Evolutionary conservation across 2,329 filamentous ascomycete species (phyloP), one percentile per base, ranked within the genome.

Genomic region (Cordyceps cicadae): DNA sequence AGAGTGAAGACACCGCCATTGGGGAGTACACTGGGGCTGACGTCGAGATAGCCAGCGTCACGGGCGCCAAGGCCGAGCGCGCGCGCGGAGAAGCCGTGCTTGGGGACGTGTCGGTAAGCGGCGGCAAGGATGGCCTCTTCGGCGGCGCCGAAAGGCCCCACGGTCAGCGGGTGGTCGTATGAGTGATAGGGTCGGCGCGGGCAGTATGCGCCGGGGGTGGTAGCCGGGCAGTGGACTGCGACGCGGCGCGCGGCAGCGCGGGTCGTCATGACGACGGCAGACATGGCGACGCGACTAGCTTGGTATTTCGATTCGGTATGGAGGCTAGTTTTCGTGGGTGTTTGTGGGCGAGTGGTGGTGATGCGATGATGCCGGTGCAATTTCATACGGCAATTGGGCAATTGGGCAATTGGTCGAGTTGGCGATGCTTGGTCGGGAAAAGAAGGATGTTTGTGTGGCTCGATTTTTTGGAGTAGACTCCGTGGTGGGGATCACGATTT

Each of bases 11-110:
- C 83, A 8, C 90, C 83, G 8, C 90, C 90, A 48, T 87, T 81
- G 1, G 90, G 86, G 60, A 99, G 85, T 21, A 97, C 78, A 69
- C 91, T 92, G 11, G 89, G 85, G 62, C 90, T 92, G 62, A 93
- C 91, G 70, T 94, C 90, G 57, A 91, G 85, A 72, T 93, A 96
- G 50, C 92, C 92, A 19, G 87, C 86, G 69, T 96, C 91, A 68
- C 86, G 86, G 63, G 90, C 90, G 63, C 93, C 94, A 24, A 89
- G 82, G 49, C 84, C 82, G 11, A 99, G 81, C 0, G 92, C 80
- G 21, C 83, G 79, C 54, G 80, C 76, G 0, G 90, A 90, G 80
- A 97, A 99, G 71, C 94, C 94, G 71, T 91, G 83, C 55, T 81
- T 73, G 19, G 92, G 91, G 11, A 97, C 86, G 72, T 96, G 89